phyloP scores from a whole-genome alignment of 306 rosid species.

The Gastrolobium bilobum region DNA sequence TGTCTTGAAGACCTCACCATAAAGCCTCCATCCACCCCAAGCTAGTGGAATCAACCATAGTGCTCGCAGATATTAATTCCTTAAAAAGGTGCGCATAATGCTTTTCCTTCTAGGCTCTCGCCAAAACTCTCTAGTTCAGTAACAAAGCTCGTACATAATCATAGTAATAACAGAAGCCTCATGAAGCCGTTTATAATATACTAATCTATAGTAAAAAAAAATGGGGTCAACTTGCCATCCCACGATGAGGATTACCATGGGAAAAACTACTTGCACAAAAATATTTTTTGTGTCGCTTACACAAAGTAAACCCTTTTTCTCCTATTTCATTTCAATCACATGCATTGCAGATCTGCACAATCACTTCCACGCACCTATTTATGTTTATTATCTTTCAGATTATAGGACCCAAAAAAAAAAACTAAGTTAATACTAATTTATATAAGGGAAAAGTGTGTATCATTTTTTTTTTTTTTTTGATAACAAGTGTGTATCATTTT shows the following conservation, averaged over 20 bases:
- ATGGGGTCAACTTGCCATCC: neutral
- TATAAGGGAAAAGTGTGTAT: too few relatives aligned
- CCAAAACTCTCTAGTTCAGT: neutral
- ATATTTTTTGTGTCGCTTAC: too few relatives aligned
- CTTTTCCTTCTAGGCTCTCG: neutral
- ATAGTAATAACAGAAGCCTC: neutral
- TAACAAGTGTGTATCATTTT: too few relatives aligned
- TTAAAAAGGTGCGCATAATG: neutral
- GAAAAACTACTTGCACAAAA: too few relatives aligned
- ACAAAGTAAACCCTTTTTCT: too few relatives aligned
- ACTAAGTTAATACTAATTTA: too few relatives aligned
- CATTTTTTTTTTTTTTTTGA: too few relatives aligned
- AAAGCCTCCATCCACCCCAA: neutral
- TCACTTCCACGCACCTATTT: too few relatives aligned
- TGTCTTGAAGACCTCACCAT: neutral
- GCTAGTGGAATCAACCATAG: slow-evolving; percentile 1
- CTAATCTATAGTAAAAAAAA: neutral
- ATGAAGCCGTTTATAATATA: neutral
- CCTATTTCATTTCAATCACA: too few relatives aligned
- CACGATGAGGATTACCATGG: neutral
- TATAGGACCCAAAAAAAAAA: too few relatives aligned
- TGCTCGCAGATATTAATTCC: neutral
- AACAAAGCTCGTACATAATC: neutral
- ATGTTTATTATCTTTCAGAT: too few relatives aligned
- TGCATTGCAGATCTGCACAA: too few relatives aligned